Evolutionary conservation across 1,139 yeast species (phyloP).

Genomic region (Magnusiomyces paraingens): DNA sequence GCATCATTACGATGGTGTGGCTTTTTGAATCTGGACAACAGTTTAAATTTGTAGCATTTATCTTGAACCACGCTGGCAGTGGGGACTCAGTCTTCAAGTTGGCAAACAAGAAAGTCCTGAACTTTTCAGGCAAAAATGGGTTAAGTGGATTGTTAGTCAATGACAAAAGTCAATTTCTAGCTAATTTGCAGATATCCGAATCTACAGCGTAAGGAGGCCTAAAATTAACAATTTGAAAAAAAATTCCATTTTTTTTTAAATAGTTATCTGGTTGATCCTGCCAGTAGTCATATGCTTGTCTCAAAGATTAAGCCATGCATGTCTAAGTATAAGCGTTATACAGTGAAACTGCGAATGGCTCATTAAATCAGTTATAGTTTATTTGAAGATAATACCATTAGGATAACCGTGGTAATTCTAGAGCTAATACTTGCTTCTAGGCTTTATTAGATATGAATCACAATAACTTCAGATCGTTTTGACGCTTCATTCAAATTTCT

Average conservation of each 20-base stretch:
- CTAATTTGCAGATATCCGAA: constrained; percentile 33
- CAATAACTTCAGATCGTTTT: constrained; percentile 35
- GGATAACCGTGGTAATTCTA: constrained; percentile 42
- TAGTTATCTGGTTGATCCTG: constrained; percentile 44
- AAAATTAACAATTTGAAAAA: constrained; percentile 45
- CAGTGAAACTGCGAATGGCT: constrained; percentile 46
- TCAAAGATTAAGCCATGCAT: constrained; percentile 47
- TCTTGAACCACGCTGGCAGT: constrained; percentile 2
- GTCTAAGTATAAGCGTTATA: constrained; percentile 45
- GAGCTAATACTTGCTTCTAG: constrained; percentile 38
- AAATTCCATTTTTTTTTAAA: constrained; percentile 44
- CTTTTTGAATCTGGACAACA: too few relatives aligned
- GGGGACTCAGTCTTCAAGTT: constrained; percentile 4
- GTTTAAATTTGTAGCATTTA: neutral
- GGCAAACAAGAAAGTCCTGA: constrained; percentile 3
- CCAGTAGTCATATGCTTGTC: constrained; percentile 48
- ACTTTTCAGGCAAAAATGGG: constrained; percentile 32
- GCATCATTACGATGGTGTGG: too few relatives aligned
- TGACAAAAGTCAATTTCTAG: constrained; percentile 32
- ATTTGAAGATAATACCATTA: constrained; percentile 42
- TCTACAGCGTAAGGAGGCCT: constrained; percentile 23
- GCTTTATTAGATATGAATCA: constrained; percentile 36
- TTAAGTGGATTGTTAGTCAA: constrained; percentile 37
- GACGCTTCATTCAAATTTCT: constrained; percentile 38
- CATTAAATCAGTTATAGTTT: constrained; percentile 44